Conservation (phyloP, 1,284 basidiomycete species). For the Taiwanofungus camphoratus region DNA sequence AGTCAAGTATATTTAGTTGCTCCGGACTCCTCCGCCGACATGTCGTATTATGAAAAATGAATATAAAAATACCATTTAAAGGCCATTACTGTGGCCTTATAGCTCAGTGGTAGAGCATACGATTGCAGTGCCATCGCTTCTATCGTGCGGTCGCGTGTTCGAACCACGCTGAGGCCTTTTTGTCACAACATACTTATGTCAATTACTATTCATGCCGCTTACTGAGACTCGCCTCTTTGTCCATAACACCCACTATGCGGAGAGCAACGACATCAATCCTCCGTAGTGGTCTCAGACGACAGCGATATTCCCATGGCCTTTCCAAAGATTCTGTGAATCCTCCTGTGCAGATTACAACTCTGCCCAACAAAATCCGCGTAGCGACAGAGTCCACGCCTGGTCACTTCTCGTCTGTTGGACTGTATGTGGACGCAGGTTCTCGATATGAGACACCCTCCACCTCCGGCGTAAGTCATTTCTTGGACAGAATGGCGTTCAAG, state of each 20-base stretch:
- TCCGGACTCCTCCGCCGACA: too few relatives aligned
- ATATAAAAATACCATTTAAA: neutral
- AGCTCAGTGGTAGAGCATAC: constrained; percentile 32
- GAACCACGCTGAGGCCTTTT: constrained; percentile 26
- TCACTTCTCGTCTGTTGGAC: constrained; percentile 91
- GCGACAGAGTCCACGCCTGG: constrained; percentile 89
- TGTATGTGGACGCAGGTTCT: constrained; percentile 92
- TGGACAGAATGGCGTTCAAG: constrained; percentile 97
- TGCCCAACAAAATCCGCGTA: constrained; percentile 90
- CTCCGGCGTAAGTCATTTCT: constrained; percentile 85
- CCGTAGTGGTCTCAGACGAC: constrained; percentile 1
- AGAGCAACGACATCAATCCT: constrained; percentile 8
- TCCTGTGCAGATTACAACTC: constrained; percentile 66
- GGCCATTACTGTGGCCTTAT: constrained; percentile 15
- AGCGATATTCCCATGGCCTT: constrained; percentile 7
- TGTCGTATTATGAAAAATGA: neutral
- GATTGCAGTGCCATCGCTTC: constrained; percentile 24
- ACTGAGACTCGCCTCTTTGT: neutral
- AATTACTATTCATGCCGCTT: neutral
- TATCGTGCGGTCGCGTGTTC: constrained; percentile 28
- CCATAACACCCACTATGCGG: constrained; percentile 4
- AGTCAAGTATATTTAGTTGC: too few relatives aligned
- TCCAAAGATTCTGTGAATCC: constrained; percentile 20
- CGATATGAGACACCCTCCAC: constrained; percentile 81
- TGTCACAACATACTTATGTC: constrained; percentile 4